Evolutionary conservation across 2,329 filamentous ascomycete genomes (phyloP).

Genomic region (Helotiales sp.): DNA sequence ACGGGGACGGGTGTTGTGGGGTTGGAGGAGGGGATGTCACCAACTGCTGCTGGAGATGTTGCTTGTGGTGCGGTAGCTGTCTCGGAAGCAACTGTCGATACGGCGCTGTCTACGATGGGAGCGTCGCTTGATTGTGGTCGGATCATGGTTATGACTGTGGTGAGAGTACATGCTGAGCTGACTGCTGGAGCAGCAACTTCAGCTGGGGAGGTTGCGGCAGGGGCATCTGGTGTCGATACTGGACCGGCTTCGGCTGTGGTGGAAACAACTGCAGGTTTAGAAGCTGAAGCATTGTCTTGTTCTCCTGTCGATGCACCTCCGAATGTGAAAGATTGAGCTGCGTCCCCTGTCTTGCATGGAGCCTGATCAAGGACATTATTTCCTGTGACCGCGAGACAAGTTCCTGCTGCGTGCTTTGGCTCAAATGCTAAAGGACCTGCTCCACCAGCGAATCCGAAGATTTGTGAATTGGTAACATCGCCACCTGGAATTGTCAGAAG

Average conservation of each 20-base stretch:
- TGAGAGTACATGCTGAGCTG: constrained; percentile 14
- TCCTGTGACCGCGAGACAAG: constrained; percentile 53
- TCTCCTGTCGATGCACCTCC: constrained; percentile 21
- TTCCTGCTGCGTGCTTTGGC: constrained; percentile 52
- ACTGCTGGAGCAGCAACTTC: constrained; percentile 15
- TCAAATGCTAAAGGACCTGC: constrained; percentile 50
- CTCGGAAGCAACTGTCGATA: constrained; percentile 5
- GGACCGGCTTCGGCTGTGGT: constrained; percentile 3
- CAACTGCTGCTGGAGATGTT: constrained; percentile 8
- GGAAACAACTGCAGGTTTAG: neutral
- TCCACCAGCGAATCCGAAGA: constrained; percentile 53
- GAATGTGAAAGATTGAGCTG: constrained; percentile 51
- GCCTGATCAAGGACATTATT: constrained; percentile 52
- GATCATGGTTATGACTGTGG: constrained; percentile 16
- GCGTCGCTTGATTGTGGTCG: neutral
- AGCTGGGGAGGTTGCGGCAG: constrained; percentile 5
- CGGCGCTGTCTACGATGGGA: constrained; percentile 1
- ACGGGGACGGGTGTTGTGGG: constrained; percentile 53
- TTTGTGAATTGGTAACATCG: constrained; percentile 55
- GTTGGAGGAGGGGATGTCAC: constrained; percentile 29
- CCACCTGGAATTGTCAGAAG: constrained; percentile 45
- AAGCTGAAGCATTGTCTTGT: neutral
- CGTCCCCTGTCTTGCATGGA: constrained; percentile 48
- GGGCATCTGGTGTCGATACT: constrained; percentile 5
- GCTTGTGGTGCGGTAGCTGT: constrained; percentile 9